Percentiles rank a stretch among this genome's conserved stretches.
Conservation (phyloP, 495 filamentous ascomycete genomes). For the Neurospora sp. region DNA sequence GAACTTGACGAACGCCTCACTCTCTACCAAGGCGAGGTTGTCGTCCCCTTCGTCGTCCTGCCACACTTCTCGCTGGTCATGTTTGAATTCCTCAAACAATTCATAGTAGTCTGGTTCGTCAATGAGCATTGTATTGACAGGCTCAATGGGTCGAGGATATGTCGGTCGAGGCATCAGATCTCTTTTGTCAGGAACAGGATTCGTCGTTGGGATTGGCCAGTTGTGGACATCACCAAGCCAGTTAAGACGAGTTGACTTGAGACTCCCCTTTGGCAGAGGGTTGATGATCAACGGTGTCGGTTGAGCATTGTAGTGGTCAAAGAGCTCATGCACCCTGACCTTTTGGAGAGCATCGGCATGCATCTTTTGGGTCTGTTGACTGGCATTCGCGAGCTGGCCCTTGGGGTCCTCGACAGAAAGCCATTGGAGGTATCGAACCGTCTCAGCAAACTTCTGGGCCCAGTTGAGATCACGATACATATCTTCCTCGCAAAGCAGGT, state of each 20-base stretch:
- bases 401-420: slow-evolving; percentile 9
- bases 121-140: slow-evolving; percentile 10
- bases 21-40: slow-evolving; percentile 9
- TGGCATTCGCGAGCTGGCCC: slow-evolving; percentile 10
- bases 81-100: background rate
- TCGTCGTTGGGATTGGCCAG: slow-evolving; percentile 7
- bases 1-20: slow-evolving; percentile 3
- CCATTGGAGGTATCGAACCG: slow-evolving; percentile 18
- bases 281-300: slow-evolving; percentile 5
- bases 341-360: slow-evolving; percentile 15
- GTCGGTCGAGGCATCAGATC: slow-evolving; percentile 4
- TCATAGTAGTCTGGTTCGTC: background rate
- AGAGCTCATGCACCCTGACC: slow-evolving; percentile 15
- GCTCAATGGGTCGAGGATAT: background rate
- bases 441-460: slow-evolving; percentile 10
- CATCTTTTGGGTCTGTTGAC: slow-evolving; percentile 6
- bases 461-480: slow-evolving; percentile 19
- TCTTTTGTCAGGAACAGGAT: background rate
- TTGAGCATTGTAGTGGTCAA: slow-evolving; percentile 15
- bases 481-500: slow-evolving; percentile 24
- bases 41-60: background rate
- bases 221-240: slow-evolving; percentile 6
- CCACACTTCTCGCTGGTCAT: slow-evolving; percentile 1
- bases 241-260: slow-evolving; percentile 13
- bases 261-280: slow-evolving; percentile 1